A percentile compares a stretch with the other conserved stretches of the same genome.
These are phyloP conservation scores for Suhomyces choctaworum DNA, from an alignment of 1,139 yeast species.

Conservation along the genomic window DNA sequence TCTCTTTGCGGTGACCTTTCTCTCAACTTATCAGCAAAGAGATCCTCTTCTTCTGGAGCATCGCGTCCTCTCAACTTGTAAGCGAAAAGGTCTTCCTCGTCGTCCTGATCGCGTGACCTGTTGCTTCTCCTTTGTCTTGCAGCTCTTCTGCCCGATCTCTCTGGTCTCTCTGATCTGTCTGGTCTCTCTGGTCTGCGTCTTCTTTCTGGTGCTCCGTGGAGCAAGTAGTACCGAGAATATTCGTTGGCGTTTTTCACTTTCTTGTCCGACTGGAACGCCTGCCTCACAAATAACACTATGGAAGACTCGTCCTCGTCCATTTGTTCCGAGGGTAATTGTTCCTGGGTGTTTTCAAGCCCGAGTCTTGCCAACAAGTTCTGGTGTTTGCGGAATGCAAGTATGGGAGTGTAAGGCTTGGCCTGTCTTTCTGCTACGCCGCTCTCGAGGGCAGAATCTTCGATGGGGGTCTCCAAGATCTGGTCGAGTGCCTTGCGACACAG, in stretches of 20 bases:
- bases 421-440: slow-evolving; percentile 35
- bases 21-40: slow-evolving; percentile 36
- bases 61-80: slow-evolving; percentile 18
- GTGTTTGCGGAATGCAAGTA: slow-evolving; percentile 38
- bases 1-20: slow-evolving; percentile 21
- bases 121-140: slow-evolving; percentile 11
- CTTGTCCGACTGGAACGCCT: slow-evolving; percentile 54
- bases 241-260: slow-evolving; percentile 61
- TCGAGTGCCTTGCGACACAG: slow-evolving; percentile 43
- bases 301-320: slow-evolving; percentile 49
- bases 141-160: slow-evolving; percentile 3
- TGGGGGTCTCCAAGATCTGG: slow-evolving; percentile 3
- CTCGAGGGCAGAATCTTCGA: slow-evolving; percentile 15
- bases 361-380: slow-evolving; percentile 33
- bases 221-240: slow-evolving; percentile 64
- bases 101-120: slow-evolving; percentile 1
- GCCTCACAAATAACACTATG: slow-evolving; percentile 46
- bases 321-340: slow-evolving; percentile 18
- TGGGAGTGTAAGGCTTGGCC: slow-evolving; percentile 40
- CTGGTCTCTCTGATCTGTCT: slow-evolving; percentile 12
- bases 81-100: slow-evolving; percentile 17
- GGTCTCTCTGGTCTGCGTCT: slow-evolving; percentile 24
- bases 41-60: slow-evolving; percentile 34
- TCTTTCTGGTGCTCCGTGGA: slow-evolving; percentile 75
- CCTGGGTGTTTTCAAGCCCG: slow-evolving; percentile 21